Percentiles rank a stretch among this genome's conserved stretches.
Conservation (phyloP, 371 early-diverging fungal genomes). For the Apophysomyces ossiformis region DNA sequence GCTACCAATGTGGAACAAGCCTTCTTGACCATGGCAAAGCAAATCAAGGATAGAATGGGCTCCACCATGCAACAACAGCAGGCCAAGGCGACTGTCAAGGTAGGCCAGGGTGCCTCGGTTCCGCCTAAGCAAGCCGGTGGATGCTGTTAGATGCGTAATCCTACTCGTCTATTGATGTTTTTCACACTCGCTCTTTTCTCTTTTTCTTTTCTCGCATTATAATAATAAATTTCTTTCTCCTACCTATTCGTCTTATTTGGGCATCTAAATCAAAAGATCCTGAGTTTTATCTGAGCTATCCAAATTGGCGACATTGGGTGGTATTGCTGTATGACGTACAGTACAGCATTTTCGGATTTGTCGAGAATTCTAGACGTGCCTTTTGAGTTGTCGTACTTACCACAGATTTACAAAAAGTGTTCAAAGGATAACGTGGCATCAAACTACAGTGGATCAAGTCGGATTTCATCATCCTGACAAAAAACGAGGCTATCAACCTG, state of each 20-base stretch:
- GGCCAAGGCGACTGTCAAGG: slow-evolving; percentile 49
- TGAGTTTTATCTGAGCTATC: too few species aligned
- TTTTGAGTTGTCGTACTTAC: too few species aligned
- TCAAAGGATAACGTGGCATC: too few species aligned
- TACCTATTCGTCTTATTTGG: background rate
- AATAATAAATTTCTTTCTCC: slow-evolving; percentile 5
- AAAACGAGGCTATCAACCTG: too few species aligned
- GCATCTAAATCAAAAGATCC: too few species aligned
- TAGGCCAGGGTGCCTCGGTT: slow-evolving; percentile 50
- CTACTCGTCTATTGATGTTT: background rate
- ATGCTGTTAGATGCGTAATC: slow-evolving; percentile 40
- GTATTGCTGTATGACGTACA: too few species aligned
- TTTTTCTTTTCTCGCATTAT: slow-evolving; percentile 3
- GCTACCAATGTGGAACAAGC: slow-evolving; percentile 96
- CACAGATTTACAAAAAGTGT: too few species aligned
- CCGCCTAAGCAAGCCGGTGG: slow-evolving; percentile 51
- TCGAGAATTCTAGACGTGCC: too few species aligned
- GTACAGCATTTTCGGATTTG: too few species aligned
- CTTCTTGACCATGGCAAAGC: slow-evolving; percentile 94
- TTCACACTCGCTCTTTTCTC: background rate
- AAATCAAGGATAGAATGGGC: slow-evolving; percentile 74
- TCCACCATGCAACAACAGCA: slow-evolving; percentile 42
- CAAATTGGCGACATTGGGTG: too few species aligned
- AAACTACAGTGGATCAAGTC: too few species aligned
- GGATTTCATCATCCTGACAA: too few species aligned